Conservation (phyloP, 75 land plant genomes). For the Selaginella moellendorffii region DNA sequence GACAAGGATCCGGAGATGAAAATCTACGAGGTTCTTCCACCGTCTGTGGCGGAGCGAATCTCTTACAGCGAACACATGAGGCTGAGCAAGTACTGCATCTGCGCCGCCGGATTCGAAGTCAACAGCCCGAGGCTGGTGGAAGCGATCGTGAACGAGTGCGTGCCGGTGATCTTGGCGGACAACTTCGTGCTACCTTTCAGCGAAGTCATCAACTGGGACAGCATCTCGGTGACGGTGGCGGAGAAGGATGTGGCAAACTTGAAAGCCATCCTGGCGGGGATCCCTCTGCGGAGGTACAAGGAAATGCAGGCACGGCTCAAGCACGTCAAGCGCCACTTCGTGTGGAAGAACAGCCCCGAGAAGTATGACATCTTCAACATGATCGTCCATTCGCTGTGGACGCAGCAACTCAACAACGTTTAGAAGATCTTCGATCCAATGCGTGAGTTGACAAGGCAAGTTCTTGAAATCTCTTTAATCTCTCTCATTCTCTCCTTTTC, state of each 20-base stretch:
- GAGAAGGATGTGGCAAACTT: conserved; percentile 1
- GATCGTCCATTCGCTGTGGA: conserved; percentile 6
- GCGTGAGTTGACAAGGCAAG: no score
- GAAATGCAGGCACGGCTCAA: conserved; percentile 4
- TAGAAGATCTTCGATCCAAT: no score
- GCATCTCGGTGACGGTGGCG: not conserved
- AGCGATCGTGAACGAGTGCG: conserved; percentile 7
- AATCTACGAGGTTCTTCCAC: conserved; percentile 29
- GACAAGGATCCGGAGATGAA: conserved; percentile 7
- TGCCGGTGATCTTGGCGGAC: not conserved
- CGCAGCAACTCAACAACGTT: not conserved
- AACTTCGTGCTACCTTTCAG: conserved; percentile 4
- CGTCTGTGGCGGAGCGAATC: conserved; percentile 15
- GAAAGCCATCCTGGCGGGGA: not conserved
- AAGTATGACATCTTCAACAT: not conserved
- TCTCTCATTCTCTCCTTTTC: no score
- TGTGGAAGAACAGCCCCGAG: not conserved
- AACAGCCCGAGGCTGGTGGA: conserved; percentile 10
- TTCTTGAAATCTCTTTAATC: no score
- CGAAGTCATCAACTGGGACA: not conserved
- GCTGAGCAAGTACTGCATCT: conserved; percentile 1
- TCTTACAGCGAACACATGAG: conserved; percentile 3
- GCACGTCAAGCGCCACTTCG: not conserved
- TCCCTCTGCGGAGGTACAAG: not conserved
- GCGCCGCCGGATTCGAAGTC: conserved; percentile 2